Conservation (phyloP, 2,329 filamentous ascomycete genomes). For the Arthrobotrys megalospora region DNA sequence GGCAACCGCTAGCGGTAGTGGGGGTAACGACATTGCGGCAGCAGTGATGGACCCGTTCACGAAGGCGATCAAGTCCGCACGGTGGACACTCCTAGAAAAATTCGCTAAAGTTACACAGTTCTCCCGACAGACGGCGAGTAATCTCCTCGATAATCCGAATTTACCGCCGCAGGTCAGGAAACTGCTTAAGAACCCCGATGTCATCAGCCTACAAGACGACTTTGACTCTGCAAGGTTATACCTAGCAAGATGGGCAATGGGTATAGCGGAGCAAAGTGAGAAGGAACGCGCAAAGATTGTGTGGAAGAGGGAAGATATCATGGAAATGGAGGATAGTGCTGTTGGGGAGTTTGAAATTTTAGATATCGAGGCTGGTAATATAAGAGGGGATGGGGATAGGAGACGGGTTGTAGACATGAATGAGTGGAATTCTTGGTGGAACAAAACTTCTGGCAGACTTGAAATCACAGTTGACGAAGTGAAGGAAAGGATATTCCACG, state of each 20-base stretch:
- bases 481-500: constrained; percentile 97
- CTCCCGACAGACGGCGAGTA: constrained; percentile 89
- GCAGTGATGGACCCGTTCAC: constrained; percentile 91
- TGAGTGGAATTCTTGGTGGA: constrained; percentile 95
- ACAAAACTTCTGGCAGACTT: constrained; percentile 79
- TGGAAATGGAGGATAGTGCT: constrained; percentile 93
- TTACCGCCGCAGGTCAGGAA: constrained; percentile 89
- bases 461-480: constrained; percentile 89
- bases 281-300: constrained; percentile 86
- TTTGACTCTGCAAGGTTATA: constrained; percentile 97
- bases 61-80: constrained; percentile 92
- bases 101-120: constrained; percentile 98
- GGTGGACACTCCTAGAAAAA: constrained; percentile 97
- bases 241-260: constrained; percentile 97
- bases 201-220: constrained; percentile 94
- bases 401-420: constrained; percentile 84
- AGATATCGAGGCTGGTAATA: constrained; percentile 80
- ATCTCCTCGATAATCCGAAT: constrained; percentile 90
- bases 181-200: constrained; percentile 89
- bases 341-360: constrained; percentile 97
- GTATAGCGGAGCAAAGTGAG: constrained; percentile 96
- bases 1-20: constrained; percentile 62
- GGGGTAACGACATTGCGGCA: constrained; percentile 71
- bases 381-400: constrained; percentile 76
- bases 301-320: constrained; percentile 92